Base-by-base conservation (phyloP, 768 basidiomycete genomes). In the Crucibulum laeve region DNA sequence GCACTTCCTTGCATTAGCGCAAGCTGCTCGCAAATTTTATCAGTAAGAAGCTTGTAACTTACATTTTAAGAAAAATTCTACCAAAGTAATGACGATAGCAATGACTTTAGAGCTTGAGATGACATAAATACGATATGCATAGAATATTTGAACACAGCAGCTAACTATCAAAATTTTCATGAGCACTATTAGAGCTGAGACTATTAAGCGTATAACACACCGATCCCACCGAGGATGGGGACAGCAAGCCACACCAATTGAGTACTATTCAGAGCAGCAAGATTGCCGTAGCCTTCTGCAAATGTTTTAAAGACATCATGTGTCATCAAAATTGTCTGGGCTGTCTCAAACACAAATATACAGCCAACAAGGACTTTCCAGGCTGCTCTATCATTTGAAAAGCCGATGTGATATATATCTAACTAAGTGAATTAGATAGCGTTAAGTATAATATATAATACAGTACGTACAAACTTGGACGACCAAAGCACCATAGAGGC, bases 371-470 rank as follows among this genome's bases (percentile, higher is more conserved):
- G 50, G 26, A 38, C 45, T 46, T 61, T 61, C 32, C 48, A 50
- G 26, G 45, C 40, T 15, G 50, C 11, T n/a, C 44, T 42, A 32
- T 61, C 60, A 5, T 52, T 52, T 1, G 60, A 56, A 30, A 58
- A 59, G 5, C 54, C 54, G 22, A 59, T 56, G 25, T 58, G 55
- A 30, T 58, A 60, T 18, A 52, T 53, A 33, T 55, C 59, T 60
- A 15, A 23, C 22, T 3, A 10, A n/a, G 19, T 13, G 8, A 30
- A 8, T 8, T 30, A 8, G n/a, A 21, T 3, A 37, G 18, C 3
- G 35, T 37, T 21, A n/a, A 3, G 10, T 14, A 15, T 22, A 40
- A 26, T 10, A 4, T 10, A 13, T 13, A 11, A 3, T 2, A 21
- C 24, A 11, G 17, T 18, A 53, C 59, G 25, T 24, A 60, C 59